These are phyloP conservation scores for Thelephora terrestris DNA, from an alignment of 1,284 basidiomycete genomes.

Conservation along the genomic window DNA sequence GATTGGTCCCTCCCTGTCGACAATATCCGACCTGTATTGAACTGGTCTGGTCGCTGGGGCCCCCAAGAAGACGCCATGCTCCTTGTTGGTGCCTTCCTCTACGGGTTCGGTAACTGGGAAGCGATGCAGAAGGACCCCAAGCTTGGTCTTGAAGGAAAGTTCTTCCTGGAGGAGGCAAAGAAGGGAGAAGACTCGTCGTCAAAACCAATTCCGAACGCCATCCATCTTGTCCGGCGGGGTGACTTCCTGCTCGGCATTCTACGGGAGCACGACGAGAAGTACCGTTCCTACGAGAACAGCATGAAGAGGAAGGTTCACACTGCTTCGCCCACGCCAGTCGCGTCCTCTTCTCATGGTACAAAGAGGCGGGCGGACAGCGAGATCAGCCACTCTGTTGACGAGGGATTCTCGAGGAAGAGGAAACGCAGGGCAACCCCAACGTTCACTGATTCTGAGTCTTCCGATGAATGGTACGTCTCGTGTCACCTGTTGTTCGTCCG, in stretches of 20 bases:
- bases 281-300: conserved; percentile 72
- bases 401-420: conserved; percentile 56
- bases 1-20: conserved; percentile 86
- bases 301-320: conserved; percentile 52
- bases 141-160: conserved; percentile 82
- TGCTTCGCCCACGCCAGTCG: conserved; percentile 64
- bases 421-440: conserved; percentile 86
- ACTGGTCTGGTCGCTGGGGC: conserved; percentile 97
- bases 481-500: conserved; percentile 2
- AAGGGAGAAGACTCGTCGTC: conserved; percentile 75
- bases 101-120: conserved; percentile 98
- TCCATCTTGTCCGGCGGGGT: conserved; percentile 93
- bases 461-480: conserved; percentile 70
- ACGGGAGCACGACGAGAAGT: conserved; percentile 88
- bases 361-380: conserved; percentile 76
- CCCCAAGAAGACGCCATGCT: conserved; percentile 89
- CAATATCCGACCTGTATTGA: conserved; percentile 86
- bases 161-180: conserved; percentile 96
- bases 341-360: conserved; percentile 52
- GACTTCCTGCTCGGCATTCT: conserved; percentile 90
- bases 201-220: conserved; percentile 87
- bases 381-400: conserved; percentile 69
- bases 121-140: conserved; percentile 83
- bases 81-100: conserved; percentile 85
- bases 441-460: conserved; percentile 84